Percentiles rank a stretch among this genome's conserved stretches.
phyloP scores from a whole-genome alignment of 2,329 filamentous ascomycete genomes.

The Lachnellula willkommii region DNA sequence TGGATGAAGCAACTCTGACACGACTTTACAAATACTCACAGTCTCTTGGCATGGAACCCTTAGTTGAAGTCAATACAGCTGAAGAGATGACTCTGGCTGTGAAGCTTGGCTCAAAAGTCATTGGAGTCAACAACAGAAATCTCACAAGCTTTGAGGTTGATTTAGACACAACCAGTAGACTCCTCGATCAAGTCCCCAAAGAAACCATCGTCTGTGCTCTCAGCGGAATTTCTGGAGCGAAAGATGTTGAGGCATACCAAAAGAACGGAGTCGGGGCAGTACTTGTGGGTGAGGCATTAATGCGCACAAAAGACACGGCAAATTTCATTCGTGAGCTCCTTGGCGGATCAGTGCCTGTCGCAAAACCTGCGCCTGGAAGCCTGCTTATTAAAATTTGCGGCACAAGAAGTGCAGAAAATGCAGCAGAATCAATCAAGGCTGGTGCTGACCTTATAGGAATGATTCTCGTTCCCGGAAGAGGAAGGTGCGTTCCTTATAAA shows the following conservation, averaged over 20 bases:
- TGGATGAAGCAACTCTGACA: slow-evolving; percentile 67
- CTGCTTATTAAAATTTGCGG: slow-evolving; percentile 93
- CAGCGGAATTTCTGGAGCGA: slow-evolving; percentile 83
- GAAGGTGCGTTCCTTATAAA: slow-evolving; percentile 73
- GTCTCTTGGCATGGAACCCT: slow-evolving; percentile 90
- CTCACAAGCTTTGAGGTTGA: slow-evolving; percentile 96
- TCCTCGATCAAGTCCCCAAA: slow-evolving; percentile 80
- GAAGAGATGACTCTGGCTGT: slow-evolving; percentile 90
- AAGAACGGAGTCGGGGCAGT: slow-evolving; percentile 88
- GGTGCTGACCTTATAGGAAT: slow-evolving; percentile 92
- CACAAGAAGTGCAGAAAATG: slow-evolving; percentile 76
- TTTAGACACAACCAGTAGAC: slow-evolving; percentile 79
- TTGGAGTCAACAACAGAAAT: slow-evolving; percentile 97
- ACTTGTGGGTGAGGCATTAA: slow-evolving; percentile 90
- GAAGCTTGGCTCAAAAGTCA: slow-evolving; percentile 79
- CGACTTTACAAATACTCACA: slow-evolving; percentile 82
- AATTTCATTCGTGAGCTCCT: slow-evolving; percentile 82
- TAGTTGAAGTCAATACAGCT: slow-evolving; percentile 92
- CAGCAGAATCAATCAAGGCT: slow-evolving; percentile 71
- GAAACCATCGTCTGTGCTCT: slow-evolving; percentile 87
- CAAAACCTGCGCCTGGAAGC: slow-evolving; percentile 36
- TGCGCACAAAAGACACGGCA: slow-evolving; percentile 80
- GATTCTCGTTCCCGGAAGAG: slow-evolving; percentile 77
- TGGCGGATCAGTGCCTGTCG: slow-evolving; percentile 43
- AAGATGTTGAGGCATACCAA: slow-evolving; percentile 84